phyloP scores from a whole-genome alignment of 176 grass and related monocot genomes.

The Elaeis guineensis region DNA sequence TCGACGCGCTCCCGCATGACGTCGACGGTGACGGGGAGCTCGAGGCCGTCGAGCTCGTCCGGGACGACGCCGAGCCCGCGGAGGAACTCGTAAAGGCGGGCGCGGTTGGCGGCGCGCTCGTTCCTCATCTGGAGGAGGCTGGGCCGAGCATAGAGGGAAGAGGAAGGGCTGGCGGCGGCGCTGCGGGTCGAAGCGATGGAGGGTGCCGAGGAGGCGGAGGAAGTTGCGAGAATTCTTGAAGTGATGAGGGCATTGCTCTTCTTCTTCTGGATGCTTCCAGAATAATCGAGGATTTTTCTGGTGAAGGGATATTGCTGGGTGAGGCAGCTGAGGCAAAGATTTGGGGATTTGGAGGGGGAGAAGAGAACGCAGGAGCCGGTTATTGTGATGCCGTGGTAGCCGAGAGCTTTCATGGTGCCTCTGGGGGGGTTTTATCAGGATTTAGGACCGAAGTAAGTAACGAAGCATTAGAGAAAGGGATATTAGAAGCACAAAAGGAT shows the following conservation, averaged over 20 bases:
- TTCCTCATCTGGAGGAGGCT: slow-evolving; percentile 60
- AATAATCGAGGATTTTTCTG: too few species aligned
- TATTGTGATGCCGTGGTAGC: too few species aligned
- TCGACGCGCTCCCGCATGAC: slow-evolving; percentile 77
- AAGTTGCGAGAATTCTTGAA: not conserved
- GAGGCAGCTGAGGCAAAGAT: too few species aligned
- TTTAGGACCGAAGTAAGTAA: too few species aligned
- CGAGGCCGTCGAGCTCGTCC: slow-evolving; percentile 57
- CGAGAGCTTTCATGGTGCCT: too few species aligned
- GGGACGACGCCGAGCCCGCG: slow-evolving; percentile 44
- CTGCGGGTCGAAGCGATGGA: slow-evolving; percentile 8
- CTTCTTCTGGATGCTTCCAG: too few species aligned
- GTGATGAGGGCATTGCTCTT: not conserved
- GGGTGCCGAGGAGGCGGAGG: slow-evolving; percentile 27
- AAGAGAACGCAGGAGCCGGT: too few species aligned
- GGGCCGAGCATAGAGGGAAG: slow-evolving; percentile 56
- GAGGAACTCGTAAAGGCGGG: slow-evolving; percentile 43
- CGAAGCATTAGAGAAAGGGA: too few species aligned
- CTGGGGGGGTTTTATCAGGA: too few species aligned
- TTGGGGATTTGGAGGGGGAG: too few species aligned
- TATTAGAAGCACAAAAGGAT: too few species aligned
- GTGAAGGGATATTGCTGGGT: too few species aligned
- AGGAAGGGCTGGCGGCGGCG: slow-evolving; percentile 5
- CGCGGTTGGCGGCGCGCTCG: slow-evolving; percentile 42
- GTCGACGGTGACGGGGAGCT: slow-evolving; percentile 67